A percentile compares a stretch with the other conserved stretches of the same genome.
Evolutionary conservation across 129 eudicot species (phyloP).

Genomic region (Deinandra increscens): DNA sequence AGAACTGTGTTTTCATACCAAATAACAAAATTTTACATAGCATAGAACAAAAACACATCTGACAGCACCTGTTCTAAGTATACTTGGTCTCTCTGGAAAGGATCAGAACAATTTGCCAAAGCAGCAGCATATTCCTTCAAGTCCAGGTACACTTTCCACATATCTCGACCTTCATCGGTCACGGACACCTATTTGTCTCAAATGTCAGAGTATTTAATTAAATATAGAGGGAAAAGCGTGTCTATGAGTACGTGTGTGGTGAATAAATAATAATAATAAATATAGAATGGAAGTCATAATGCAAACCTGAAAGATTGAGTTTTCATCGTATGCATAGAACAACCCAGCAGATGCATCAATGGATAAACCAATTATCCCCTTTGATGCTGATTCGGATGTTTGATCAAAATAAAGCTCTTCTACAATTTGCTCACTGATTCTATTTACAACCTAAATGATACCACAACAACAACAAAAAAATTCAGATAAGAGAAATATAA

Average conservation of each 20-base stretch:
- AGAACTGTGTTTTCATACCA: not conserved
- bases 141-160: conserved; percentile 96
- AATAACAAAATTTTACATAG: not conserved
- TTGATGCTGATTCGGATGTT: conserved; percentile 73
- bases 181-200: conserved; percentile 72
- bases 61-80: conserved; percentile 74
- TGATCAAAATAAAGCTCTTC: conserved; percentile 92
- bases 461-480: conserved; percentile 1
- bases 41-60: not conserved
- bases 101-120: conserved; percentile 86
- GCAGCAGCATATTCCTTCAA: conserved; percentile 89
- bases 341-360: conserved; percentile 99
- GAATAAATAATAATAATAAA: not conserved
- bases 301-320: conserved; percentile 85
- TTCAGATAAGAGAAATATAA: not conserved
- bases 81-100: conserved; percentile 93
- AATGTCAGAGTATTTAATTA: conserved; percentile 13
- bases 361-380: conserved; percentile 79
- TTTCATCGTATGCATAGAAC: conserved; percentile 93
- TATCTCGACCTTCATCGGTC: conserved; percentile 91
- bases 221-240: not conserved
- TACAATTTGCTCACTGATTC: conserved; percentile 90
- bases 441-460: conserved; percentile 70
- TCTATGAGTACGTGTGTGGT: not conserved
- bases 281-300: not conserved